A percentile compares a stretch with the other conserved stretches of the same genome.
phyloP scores from a whole-genome alignment of 83 land plant species.

The Picea engelmannii region DNA sequence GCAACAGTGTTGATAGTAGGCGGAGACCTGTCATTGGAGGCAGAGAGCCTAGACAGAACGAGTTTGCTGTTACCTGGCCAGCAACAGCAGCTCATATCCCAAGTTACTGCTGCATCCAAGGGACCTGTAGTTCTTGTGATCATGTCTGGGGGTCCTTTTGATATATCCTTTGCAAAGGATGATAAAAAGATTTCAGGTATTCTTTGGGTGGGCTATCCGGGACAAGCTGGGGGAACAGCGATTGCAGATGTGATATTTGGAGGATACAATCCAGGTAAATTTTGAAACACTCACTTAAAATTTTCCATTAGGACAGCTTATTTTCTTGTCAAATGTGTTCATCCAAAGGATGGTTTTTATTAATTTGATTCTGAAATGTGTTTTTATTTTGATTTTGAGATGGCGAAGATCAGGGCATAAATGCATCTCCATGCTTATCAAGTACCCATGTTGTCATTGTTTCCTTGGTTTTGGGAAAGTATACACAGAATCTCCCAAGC shows the following conservation, averaged over 20 bases:
- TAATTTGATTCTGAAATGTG: too few species aligned
- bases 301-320: too few species aligned
- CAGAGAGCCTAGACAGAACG: conserved; percentile 49
- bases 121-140: conserved; percentile 83
- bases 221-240: conserved; percentile 83
- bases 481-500: too few species aligned
- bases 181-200: conserved; percentile 47
- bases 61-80: conserved; percentile 29
- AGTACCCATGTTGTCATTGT: too few species aligned
- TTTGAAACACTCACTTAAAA: too few species aligned
- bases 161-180: conserved; percentile 67
- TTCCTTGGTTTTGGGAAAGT: too few species aligned
- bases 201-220: conserved; percentile 89
- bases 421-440: too few species aligned
- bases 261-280: conserved; percentile 69
- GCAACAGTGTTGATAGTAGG: conserved; percentile 42
- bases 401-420: too few species aligned
- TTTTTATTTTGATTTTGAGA: too few species aligned
- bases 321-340: too few species aligned
- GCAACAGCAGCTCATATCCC: conserved; percentile 48
- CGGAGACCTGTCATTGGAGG: conserved; percentile 43
- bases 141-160: conserved; percentile 81
- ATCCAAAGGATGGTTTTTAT: too few species aligned
- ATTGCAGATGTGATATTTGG: conserved; percentile 83
- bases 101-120: conserved; percentile 53